Percentiles rank a stretch among this genome's conserved stretches.
Evolutionary conservation across 2,329 filamentous ascomycete genomes (phyloP).

Genomic region (Raffaelea arxii): DNA sequence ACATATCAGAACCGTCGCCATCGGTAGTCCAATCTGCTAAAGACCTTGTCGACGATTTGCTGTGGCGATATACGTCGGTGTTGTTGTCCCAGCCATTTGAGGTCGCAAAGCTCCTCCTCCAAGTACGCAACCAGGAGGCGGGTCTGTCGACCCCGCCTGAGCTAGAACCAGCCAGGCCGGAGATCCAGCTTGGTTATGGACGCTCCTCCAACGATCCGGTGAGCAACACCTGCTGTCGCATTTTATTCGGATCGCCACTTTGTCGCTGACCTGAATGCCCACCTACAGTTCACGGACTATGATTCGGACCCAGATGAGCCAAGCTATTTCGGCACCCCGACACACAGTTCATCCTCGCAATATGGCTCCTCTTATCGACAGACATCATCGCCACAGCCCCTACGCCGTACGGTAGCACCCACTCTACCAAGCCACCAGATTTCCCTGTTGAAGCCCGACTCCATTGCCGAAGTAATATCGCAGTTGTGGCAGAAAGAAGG

Average conservation of each 20-base stretch:
- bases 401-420: background rate
- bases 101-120: constrained; percentile 87
- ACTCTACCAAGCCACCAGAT: constrained; percentile 27
- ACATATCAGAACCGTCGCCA: constrained; percentile 66
- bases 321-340: constrained; percentile 69
- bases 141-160: constrained; percentile 13
- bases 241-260: too few relatives aligned
- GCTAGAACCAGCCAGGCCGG: background rate
- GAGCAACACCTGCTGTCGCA: too few relatives aligned
- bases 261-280: background rate
- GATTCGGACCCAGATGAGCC: constrained; percentile 69
- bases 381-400: too few relatives aligned
- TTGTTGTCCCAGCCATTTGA: constrained; percentile 93
- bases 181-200: background rate
- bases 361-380: too few relatives aligned
- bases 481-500: constrained; percentile 86
- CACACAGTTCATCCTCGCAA: constrained; percentile 46
- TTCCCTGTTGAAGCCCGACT: constrained; percentile 63
- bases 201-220: constrained; percentile 3
- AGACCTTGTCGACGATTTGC: constrained; percentile 69
- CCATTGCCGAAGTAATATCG: constrained; percentile 75
- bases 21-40: constrained; percentile 66
- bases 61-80: constrained; percentile 88
- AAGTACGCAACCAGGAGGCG: constrained; percentile 55
- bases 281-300: constrained; percentile 39